Percentiles rank a stretch among this genome's conserved stretches.
Evolutionary conservation across 495 filamentous ascomycete genomes (phyloP).

Genomic region (Podospora appendiculata): DNA sequence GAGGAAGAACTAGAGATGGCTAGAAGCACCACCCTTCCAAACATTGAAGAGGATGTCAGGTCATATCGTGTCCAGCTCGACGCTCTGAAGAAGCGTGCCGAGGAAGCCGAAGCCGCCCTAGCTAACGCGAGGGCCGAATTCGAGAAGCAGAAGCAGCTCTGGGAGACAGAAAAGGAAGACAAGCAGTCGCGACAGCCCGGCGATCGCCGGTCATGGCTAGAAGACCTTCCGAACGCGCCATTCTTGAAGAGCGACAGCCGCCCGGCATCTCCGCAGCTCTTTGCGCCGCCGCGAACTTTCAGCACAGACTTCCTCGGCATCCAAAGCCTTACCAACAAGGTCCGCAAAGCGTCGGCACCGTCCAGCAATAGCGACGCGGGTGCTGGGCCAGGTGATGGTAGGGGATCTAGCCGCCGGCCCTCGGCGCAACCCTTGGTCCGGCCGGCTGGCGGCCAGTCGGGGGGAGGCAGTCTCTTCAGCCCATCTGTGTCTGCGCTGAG

Average conservation of each 20-base stretch:
- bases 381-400: conserved; percentile 15
- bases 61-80: conserved; percentile 58
- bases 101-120: conserved; percentile 58
- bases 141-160: conserved; percentile 47
- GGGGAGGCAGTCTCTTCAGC: conserved; percentile 20
- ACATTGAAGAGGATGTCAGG: conserved; percentile 45
- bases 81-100: conserved; percentile 52
- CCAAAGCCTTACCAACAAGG: conserved; percentile 31
- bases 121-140: conserved; percentile 37
- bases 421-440: conserved; percentile 31
- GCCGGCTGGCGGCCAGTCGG: conserved; percentile 2
- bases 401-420: conserved; percentile 24
- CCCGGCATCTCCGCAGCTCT: conserved; percentile 38
- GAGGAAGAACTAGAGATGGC: conserved; percentile 79
- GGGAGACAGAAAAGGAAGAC: conserved; percentile 62
- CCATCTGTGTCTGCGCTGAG: conserved; percentile 19
- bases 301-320: conserved; percentile 40
- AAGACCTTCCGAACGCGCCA: conserved; percentile 37
- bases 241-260: conserved; percentile 34
- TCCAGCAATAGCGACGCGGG: conserved; percentile 36
- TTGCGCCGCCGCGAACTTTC: conserved; percentile 34
- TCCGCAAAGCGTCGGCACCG: conserved; percentile 36
- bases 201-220: conserved; percentile 71
- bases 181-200: conserved; percentile 50
- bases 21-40: conserved; percentile 50